Conservation (phyloP, 1,139 yeast species). For the Debaryomyces sp. region DNA sequence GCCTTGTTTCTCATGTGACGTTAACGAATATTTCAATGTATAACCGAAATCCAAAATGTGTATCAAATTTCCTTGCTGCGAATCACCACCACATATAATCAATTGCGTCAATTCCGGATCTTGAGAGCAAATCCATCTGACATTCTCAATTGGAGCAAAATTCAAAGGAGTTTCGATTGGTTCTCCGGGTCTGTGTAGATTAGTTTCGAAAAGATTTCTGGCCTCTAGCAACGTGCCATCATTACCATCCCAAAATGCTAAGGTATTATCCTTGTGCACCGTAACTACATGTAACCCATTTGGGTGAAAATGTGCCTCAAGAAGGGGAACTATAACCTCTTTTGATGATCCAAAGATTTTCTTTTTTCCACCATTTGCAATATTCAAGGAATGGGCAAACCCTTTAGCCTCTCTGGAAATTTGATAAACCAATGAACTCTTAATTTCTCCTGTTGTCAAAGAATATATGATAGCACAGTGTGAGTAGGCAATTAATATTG, state of each 20-base stretch:
- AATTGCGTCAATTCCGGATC: constrained; percentile 82
- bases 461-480: constrained; percentile 74
- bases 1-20: constrained; percentile 83
- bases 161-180: constrained; percentile 23
- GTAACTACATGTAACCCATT: constrained; percentile 86
- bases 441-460: constrained; percentile 59
- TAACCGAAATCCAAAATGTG: constrained; percentile 76
- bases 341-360: constrained; percentile 45
- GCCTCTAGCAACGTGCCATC: constrained; percentile 76
- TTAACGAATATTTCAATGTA: constrained; percentile 76
- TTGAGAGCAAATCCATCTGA: constrained; percentile 73
- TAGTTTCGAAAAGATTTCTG: constrained; percentile 66
- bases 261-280: constrained; percentile 75
- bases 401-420: constrained; percentile 40
- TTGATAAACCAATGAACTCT: constrained; percentile 58
- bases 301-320: constrained; percentile 84
- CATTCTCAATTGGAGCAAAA: constrained; percentile 41
- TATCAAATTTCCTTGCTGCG: constrained; percentile 53
- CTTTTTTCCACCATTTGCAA: constrained; percentile 47
- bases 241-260: constrained; percentile 91
- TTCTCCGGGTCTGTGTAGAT: constrained; percentile 58
- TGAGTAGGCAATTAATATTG: constrained; percentile 71
- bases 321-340: constrained; percentile 52
- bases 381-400: constrained; percentile 31
- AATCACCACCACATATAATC: constrained; percentile 71